Base-by-base conservation (phyloP, 208 protist genomes). In the Crithidia brevicula region DNA sequence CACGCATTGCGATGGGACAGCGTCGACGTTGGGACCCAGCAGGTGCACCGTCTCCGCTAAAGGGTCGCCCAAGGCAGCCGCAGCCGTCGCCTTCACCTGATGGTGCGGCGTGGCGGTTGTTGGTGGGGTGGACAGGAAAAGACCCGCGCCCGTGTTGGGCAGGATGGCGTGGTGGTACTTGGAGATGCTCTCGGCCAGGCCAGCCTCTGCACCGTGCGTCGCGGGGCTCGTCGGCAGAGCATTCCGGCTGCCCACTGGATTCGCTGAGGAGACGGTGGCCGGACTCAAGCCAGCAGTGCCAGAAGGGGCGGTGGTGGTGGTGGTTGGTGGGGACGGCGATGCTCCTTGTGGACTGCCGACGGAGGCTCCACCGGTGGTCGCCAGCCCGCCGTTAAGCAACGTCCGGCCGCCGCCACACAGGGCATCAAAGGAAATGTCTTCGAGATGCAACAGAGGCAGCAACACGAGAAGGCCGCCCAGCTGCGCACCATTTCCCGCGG, bases 361-460 rank as follows among this genome's bases (percentile, higher is more conserved):
- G 22, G 9, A 6, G 10, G 30, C 28, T 18, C 8, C 33, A 31
- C 15, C 13, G 16, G 27, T 25, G 40, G 23, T 9, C 16, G 51
- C 23, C 16, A 43, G 30, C 18, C 67, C 54, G 8, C 46, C 42
- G 31, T 51, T 57, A 28, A 76, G 33, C 42, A 64, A 22, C 22
- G 62, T 53, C 16, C 70, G 70, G 11, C 67, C 46, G 18, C 58
- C 33, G 22, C 66, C 47, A 58, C 61, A 65, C 22, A 95, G 59
- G 40, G 88, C 85, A 50, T 96, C 91, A 63, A 96, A 88, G 5
- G 71, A 65, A 34, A 96, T 77, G 28, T 96, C 91, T 30, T 84
- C 72, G 6, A 86, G 82, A 38, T 70, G 79, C 16, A 96, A 75
- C 47, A 88, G 70, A 23, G 91, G 88, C 30, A 76, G 62, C 56